Base-by-base conservation (phyloP, 1,284 basidiomycete genomes). In the Ceratobasidium sp. region DNA sequence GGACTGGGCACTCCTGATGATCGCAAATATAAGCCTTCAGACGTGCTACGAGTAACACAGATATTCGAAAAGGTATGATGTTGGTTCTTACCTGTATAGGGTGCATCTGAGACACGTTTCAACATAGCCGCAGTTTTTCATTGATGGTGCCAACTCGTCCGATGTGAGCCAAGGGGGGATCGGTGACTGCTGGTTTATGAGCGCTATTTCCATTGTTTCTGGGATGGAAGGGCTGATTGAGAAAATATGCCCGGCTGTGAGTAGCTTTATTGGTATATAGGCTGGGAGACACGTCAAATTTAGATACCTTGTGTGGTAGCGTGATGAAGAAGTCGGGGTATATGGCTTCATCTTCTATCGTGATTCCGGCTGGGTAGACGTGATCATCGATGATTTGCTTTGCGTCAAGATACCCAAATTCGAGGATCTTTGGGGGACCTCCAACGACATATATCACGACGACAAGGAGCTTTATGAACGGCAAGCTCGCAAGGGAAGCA, bases 151-250 rank as follows among this genome's bases (percentile, higher is more conserved):
- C 1, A 72, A 61, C 21, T 76, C 70, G 55, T 48, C 74, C 64
- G 84, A 85, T 75, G 82, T 85, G 28, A 78, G 81, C 1, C 84
- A 85, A 78, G 84, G 84, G 30, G 45, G 45, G 1, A 74, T 85
- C 28, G 82, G 81, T 1, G 82, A 86, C 73, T 86, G 85, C 73
- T 86, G 84, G 83, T 85, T 86, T 75, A 76, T 86, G 10, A 83
- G 82, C 14, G 85, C 85, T 0, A 76, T 86, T 14, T 82, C 84
- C 0, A 81, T 80, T 1, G 79, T 84, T 65, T 78, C 83, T 0
- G 80, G 80, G 0, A 76, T 79, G 2, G 76, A 78, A 10, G 82
- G 82, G 1, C 76, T 86, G 23, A 80, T 85, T 14, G 84, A 86
- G 74, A 84, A 83, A 73, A 82, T 85, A 39, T 86, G 85, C 73